phyloP scores from a whole-genome alignment of 768 basidiomycete genomes.

The Fistulinella prunicolor region DNA sequence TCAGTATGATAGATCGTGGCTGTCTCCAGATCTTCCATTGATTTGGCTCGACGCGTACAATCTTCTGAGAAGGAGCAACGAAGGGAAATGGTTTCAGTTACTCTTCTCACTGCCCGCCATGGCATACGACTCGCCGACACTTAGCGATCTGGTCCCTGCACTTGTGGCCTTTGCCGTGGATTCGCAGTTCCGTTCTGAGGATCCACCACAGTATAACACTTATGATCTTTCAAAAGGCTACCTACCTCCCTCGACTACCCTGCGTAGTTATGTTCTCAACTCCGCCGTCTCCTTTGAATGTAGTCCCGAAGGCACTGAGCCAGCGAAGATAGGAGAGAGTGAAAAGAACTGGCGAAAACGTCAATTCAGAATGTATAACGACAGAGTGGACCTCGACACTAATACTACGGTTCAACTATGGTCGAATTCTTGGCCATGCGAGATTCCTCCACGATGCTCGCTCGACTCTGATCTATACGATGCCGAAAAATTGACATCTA shows the following conservation, averaged over 20 bases:
- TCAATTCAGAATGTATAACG: neutral
- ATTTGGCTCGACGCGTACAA: slow-evolving; percentile 29
- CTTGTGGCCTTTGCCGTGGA: slow-evolving; percentile 29
- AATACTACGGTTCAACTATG: slow-evolving; percentile 1
- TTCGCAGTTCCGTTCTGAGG: slow-evolving; percentile 1
- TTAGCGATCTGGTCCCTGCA: slow-evolving; percentile 19
- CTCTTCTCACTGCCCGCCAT: slow-evolving; percentile 30
- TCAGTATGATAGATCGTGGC: slow-evolving; percentile 26
- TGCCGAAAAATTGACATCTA: neutral
- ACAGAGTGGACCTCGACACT: neutral
- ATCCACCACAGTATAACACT: slow-evolving; percentile 16
- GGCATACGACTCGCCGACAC: slow-evolving; percentile 21
- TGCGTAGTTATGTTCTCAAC: neutral
- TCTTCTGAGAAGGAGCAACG: slow-evolving; percentile 13
- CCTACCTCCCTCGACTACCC: neutral
- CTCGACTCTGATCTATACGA: slow-evolving; percentile 1
- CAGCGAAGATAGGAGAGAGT: neutral
- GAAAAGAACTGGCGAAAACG: neutral
- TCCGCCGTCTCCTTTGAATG: neutral
- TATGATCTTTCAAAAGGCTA: slow-evolving; percentile 10
- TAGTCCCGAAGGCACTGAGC: slow-evolving; percentile 8
- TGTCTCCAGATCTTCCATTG: slow-evolving; percentile 15
- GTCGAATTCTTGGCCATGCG: slow-evolving; percentile 11
- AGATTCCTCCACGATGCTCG: slow-evolving; percentile 3
- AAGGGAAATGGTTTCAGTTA: slow-evolving; percentile 16